These are phyloP conservation scores for Hypoxylon sp. DNA, from an alignment of 2,329 filamentous ascomycete species.

Conservation along the genomic window DNA sequence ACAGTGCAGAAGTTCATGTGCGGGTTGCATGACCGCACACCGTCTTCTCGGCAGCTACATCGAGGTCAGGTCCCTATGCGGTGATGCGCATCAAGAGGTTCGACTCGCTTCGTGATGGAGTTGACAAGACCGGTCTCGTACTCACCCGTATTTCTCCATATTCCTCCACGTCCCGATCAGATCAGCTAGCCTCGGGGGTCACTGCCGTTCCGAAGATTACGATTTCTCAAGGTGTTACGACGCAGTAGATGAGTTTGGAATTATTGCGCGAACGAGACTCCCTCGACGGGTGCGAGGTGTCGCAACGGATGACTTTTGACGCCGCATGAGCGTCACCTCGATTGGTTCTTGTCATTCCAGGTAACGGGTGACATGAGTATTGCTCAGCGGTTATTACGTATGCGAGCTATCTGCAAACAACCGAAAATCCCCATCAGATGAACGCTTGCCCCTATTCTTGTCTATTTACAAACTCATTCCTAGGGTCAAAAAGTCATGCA, in stretches of 20 bases:
- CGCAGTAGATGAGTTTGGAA: conserved; percentile 40
- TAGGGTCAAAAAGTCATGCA: conserved; percentile 18
- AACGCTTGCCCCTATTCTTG: conserved; percentile 26
- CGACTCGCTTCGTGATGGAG: conserved; percentile 25
- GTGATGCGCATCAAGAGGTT: conserved; percentile 20
- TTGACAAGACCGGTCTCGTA: conserved; percentile 25
- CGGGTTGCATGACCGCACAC: conserved; percentile 39
- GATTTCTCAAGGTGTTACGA: conserved; percentile 36
- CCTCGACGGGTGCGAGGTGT: conserved; percentile 31
- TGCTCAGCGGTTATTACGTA: conserved; percentile 38
- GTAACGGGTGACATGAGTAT: conserved; percentile 40
- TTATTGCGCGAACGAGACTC: conserved; percentile 40
- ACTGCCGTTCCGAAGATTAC: conserved; percentile 34
- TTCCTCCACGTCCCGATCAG: conserved; percentile 37
- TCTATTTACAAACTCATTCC: conserved; percentile 19
- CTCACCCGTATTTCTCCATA: conserved; percentile 31
- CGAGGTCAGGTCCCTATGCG: conserved; percentile 26
- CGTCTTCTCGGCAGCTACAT: conserved; percentile 38
- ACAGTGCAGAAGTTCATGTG: conserved; percentile 34
- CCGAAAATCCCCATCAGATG: conserved; percentile 38
- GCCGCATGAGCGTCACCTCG: conserved; percentile 15
- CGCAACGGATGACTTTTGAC: conserved; percentile 23
- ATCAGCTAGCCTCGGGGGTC: conserved; percentile 35
- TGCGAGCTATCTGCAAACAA: conserved; percentile 42
- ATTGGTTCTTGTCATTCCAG: conserved; percentile 32